Percentiles rank a stretch among this genome's conserved stretches.
Evolutionary conservation across 2,329 filamentous ascomycete genomes (phyloP).

Genomic region (Ascochyta lentis): DNA sequence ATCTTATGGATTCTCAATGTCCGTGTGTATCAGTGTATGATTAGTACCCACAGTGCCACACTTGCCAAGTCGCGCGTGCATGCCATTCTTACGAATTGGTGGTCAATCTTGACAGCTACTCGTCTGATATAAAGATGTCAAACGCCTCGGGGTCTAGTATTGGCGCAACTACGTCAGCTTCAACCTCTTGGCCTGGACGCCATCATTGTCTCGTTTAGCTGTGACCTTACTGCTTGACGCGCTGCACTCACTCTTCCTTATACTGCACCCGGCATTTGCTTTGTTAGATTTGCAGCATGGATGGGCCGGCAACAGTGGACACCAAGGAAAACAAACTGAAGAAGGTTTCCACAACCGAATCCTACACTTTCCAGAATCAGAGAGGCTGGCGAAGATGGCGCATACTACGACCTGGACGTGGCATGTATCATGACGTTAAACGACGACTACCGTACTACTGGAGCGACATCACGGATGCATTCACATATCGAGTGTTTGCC

Average conservation of each 20-base stretch:
- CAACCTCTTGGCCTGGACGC: background rate
- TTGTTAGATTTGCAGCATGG: background rate
- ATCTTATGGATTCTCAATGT: background rate
- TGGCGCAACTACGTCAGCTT: constrained; percentile 8
- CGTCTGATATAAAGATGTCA: constrained; percentile 7
- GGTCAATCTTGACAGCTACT: background rate
- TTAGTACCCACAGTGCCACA: constrained; percentile 5
- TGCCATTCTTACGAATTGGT: background rate
- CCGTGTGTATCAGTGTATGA: background rate
- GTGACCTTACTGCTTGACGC: background rate
- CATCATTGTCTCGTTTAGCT: background rate
- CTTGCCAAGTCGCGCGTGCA: constrained; percentile 4
- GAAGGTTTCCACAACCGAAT: constrained; percentile 32
- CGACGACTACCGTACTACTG: constrained; percentile 62
- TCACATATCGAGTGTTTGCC: constrained; percentile 62
- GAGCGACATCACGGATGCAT: constrained; percentile 63
- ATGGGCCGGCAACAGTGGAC: background rate
- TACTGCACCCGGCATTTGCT: background rate
- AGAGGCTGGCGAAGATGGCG: constrained; percentile 53
- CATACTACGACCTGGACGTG: constrained; percentile 54
- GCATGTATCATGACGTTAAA: constrained; percentile 63
- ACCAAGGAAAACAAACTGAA: constrained; percentile 8
- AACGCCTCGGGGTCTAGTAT: constrained; percentile 2
- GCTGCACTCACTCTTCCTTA: background rate
- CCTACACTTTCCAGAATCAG: constrained; percentile 46